Conservation (phyloP, 129 eudicot genomes). For the Chrysanthemum lavandulifolium region DNA sequence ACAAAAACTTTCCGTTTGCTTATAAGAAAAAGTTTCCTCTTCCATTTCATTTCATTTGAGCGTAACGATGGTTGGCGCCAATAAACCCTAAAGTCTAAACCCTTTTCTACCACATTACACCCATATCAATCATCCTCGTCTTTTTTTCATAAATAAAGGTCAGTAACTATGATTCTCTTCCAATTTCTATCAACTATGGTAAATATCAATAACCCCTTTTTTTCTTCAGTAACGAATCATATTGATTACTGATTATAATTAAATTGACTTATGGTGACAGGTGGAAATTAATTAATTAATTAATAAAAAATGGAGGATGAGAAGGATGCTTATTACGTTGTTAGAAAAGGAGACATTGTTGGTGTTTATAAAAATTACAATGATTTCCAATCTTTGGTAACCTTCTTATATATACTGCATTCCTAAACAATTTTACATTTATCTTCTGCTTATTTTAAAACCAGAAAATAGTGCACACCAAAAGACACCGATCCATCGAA, state of each 20-base stretch:
- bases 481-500: too few relatives aligned
- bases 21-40: too few relatives aligned
- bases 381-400: constrained; percentile 56
- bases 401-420: not conserved
- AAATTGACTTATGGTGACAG: not conserved
- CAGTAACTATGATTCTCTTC: not conserved
- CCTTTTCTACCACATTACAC: not conserved
- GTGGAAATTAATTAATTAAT: not conserved
- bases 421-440: too few relatives aligned
- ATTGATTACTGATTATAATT: not conserved
- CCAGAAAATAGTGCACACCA: too few relatives aligned
- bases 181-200: too few relatives aligned
- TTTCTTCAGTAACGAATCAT: not conserved
- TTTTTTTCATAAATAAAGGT: not conserved
- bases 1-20: too few relatives aligned
- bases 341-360: constrained; percentile 67
- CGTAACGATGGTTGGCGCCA: too few relatives aligned
- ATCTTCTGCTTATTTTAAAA: too few relatives aligned
- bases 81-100: not conserved
- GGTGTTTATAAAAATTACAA: constrained; percentile 68
- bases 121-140: not conserved
- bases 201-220: too few relatives aligned
- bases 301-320: constrained; percentile 59
- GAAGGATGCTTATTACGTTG: constrained; percentile 78
- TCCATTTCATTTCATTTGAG: too few relatives aligned